Evolutionary conservation across 768 basidiomycete genomes (phyloP).

Genomic region (Boletus vinaceobasis): DNA sequence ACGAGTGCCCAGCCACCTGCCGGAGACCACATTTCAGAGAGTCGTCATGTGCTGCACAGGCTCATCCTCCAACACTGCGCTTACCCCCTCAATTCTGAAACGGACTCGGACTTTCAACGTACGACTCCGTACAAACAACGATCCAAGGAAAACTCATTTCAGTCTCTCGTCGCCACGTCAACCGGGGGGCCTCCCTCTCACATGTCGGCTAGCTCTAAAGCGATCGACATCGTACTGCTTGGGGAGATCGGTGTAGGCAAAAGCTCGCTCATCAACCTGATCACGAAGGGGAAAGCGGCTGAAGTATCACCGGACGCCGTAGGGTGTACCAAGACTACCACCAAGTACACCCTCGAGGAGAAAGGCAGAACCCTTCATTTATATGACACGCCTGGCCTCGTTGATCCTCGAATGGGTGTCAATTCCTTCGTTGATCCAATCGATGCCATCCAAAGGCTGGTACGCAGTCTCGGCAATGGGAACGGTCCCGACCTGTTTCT

Average conservation of each 20-base stretch:
- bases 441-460: slow-evolving; percentile 24
- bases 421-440: slow-evolving; percentile 22
- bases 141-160: slow-evolving; percentile 9
- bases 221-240: slow-evolving; percentile 35
- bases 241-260: slow-evolving; percentile 36
- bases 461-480: slow-evolving; percentile 28
- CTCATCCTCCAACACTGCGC: slow-evolving; percentile 13
- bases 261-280: slow-evolving; percentile 42
- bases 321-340: slow-evolving; percentile 33
- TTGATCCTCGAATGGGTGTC: slow-evolving; percentile 23
- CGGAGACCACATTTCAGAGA: slow-evolving; percentile 5
- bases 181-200: slow-evolving; percentile 5
- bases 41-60: slow-evolving; percentile 9
- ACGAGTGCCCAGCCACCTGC: neutral
- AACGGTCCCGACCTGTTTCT: slow-evolving; percentile 30
- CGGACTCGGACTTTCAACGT: neutral
- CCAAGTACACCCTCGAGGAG: slow-evolving; percentile 24
- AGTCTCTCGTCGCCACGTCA: slow-evolving; percentile 6
- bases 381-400: slow-evolving; percentile 34
- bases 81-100: neutral
- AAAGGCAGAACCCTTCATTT: slow-evolving; percentile 22
- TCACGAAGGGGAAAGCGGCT: slow-evolving; percentile 27
- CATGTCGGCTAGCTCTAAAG: neutral
- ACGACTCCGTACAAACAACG: slow-evolving; percentile 8
- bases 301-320: slow-evolving; percentile 28